phyloP scores from a whole-genome alignment of 208 protist species.

The Trichomonas tenax region DNA sequence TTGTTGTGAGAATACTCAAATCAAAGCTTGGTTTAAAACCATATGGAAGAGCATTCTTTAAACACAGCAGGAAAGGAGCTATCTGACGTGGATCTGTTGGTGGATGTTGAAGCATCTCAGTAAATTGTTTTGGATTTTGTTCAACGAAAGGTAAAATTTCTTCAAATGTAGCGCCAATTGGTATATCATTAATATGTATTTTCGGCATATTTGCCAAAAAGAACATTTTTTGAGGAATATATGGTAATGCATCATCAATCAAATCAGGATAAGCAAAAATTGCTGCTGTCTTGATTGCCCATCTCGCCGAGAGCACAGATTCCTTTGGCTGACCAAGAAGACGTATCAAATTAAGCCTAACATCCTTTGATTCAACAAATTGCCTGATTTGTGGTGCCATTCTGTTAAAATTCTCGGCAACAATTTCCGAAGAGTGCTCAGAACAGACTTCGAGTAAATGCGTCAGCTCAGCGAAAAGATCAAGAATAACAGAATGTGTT shows the following conservation, averaged over 20 bases:
- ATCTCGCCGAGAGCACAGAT: background rate
- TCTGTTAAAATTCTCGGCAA: background rate
- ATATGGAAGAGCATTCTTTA: background rate
- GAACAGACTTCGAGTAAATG: background rate
- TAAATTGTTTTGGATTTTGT: background rate
- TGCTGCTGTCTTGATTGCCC: background rate
- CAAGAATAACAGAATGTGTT: background rate
- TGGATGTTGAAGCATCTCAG: background rate
- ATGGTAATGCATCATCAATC: background rate
- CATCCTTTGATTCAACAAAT: background rate
- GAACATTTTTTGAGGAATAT: background rate
- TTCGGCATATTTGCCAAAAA: background rate
- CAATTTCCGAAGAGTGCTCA: background rate
- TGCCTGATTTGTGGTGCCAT: background rate
- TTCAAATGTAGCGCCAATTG: background rate
- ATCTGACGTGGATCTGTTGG: background rate
- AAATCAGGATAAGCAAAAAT: conserved; percentile 15
- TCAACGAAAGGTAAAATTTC: background rate
- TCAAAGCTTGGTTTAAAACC: background rate
- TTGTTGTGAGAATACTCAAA: background rate
- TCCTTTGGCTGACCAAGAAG: background rate
- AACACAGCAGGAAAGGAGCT: background rate
- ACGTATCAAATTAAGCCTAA: background rate
- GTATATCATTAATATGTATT: background rate
- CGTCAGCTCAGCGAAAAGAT: background rate